Evolutionary conservation across 352 stramenopile genomes (phyloP), one percentile per base, ranked within the genome.

Genomic region (Globisporangium radiosum): DNA sequence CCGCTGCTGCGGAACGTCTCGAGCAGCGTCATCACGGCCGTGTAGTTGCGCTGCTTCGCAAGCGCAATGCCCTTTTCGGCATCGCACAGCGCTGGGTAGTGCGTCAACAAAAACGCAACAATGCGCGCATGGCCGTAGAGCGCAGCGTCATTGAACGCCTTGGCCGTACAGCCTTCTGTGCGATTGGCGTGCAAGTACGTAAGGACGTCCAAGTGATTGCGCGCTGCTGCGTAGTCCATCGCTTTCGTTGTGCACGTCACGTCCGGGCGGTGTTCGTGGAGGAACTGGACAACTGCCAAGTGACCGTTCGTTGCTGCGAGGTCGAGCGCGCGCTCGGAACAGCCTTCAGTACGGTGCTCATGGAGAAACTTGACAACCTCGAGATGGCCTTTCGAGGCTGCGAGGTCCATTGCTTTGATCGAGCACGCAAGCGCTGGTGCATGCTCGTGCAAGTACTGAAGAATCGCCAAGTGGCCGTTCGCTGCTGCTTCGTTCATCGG

Each of bases 201-300:
- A 37, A 87, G 66, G 8, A 82, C 60, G 7, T 82, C 75, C 0
- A 77, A 48, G 52, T 83, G 75, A 4, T 65, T 65, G 50, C 68
- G 72, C 36, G 72, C 54, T 8, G 73, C 76, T 0, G 76, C 76
- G 45, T 77, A 77, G 63, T 86, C 68, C 73, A 89, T 87, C 0
- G 78, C 76, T 50, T 72, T 64, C 1, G 72, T 83, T 25, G 74
- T 81, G 60, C 78, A 89, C 25, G 25, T 33, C 13, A 43, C 68
- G 48, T 73, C 68, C 1, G 44, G 62, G n/a, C 64, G 54, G 44
- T 78, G 61, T 38, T 68, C 60, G 42, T 78, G 68, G 1, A 78
- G 59, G 15, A 57, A 78, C 50, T 64, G 52, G 37, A 78, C 68
- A 10, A 78, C 52, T 4, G 65, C 61, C 1, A 78, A 38, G 48